Evolutionary conservation across 345 rosid genomes (phyloP).

Genomic region (Acer yangbiense): DNA sequence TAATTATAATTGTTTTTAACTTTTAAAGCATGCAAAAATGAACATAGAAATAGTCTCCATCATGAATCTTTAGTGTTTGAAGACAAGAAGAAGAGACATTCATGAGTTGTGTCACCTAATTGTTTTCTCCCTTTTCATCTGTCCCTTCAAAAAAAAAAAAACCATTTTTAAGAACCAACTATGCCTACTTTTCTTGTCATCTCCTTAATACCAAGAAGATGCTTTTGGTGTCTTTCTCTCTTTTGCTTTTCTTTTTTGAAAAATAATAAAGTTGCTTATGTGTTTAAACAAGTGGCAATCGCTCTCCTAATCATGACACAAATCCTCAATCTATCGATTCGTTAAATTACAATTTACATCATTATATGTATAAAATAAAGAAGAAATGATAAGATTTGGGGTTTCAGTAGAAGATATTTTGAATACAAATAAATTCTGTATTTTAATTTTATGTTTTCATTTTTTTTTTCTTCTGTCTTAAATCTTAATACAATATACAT

Average conservation of each 20-base stretch:
- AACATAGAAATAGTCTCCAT: neutral
- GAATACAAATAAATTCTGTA: neutral
- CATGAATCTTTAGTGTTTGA: neutral
- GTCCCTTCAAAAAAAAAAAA: neutral
- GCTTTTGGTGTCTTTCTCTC: neutral
- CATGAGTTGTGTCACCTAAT: neutral
- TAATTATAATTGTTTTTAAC: neutral
- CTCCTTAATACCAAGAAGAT: conserved; percentile 3
- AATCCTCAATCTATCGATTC: too few relatives aligned
- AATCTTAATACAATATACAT: too few relatives aligned
- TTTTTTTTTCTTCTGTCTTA: too few relatives aligned
- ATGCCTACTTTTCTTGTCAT: neutral
- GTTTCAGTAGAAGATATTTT: too few relatives aligned
- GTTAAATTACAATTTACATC: too few relatives aligned
- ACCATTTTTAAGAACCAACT: neutral
- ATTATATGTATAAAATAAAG: too few relatives aligned
- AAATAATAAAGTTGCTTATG: neutral
- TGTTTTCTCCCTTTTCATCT: neutral
- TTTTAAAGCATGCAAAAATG: neutral
- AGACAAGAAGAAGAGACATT: neutral
- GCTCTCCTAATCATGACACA: neutral
- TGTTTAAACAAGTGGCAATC: neutral
- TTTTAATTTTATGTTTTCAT: neutral
- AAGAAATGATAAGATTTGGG: neutral
- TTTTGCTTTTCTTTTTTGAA: neutral